These are phyloP conservation scores for Giardia muris DNA, from an alignment of 208 protist species.

Conservation along the genomic window DNA sequence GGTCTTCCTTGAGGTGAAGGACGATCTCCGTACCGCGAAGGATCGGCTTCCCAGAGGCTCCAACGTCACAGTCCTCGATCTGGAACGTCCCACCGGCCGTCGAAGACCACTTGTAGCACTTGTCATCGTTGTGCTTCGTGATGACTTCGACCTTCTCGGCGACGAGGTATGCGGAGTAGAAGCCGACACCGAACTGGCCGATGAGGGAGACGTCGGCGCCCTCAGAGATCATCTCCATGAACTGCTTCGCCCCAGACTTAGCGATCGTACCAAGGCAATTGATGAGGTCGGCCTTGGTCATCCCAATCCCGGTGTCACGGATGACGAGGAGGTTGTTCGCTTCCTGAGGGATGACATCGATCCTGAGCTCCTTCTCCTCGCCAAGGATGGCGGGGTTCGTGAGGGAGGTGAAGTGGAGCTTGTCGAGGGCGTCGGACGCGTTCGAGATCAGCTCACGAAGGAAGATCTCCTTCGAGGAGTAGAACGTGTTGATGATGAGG, in stretches of 20 bases:
- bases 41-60: slow-evolving; percentile 57
- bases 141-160: slow-evolving; percentile 80
- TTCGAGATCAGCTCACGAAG: slow-evolving; percentile 96
- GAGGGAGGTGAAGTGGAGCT: slow-evolving; percentile 70
- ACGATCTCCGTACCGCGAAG: slow-evolving; percentile 81
- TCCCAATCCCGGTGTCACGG: slow-evolving; percentile 88
- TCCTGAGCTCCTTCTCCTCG: slow-evolving; percentile 69
- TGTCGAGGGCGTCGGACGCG: slow-evolving; percentile 68
- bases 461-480: slow-evolving; percentile 96
- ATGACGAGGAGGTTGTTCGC: slow-evolving; percentile 78
- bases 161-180: slow-evolving; percentile 97
- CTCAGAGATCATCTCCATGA: slow-evolving; percentile 83
- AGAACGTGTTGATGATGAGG: slow-evolving; percentile 98
- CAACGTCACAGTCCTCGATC: slow-evolving; percentile 54
- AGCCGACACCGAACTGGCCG: slow-evolving; percentile 99
- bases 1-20: slow-evolving; percentile 86
- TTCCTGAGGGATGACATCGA: slow-evolving; percentile 78
- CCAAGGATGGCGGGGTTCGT: slow-evolving; percentile 69
- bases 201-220: slow-evolving; percentile 89
- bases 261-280: slow-evolving; percentile 96
- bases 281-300: slow-evolving; percentile 92
- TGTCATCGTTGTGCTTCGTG: slow-evolving; percentile 87
- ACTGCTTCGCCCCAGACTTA: slow-evolving; percentile 89
- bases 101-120: slow-evolving; percentile 87
- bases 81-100: slow-evolving; percentile 84